Percentiles rank a stretch among this genome's conserved stretches.
phyloP scores from a whole-genome alignment of 2,329 filamentous ascomycete genomes.

The Pleomassaria siparia region DNA sequence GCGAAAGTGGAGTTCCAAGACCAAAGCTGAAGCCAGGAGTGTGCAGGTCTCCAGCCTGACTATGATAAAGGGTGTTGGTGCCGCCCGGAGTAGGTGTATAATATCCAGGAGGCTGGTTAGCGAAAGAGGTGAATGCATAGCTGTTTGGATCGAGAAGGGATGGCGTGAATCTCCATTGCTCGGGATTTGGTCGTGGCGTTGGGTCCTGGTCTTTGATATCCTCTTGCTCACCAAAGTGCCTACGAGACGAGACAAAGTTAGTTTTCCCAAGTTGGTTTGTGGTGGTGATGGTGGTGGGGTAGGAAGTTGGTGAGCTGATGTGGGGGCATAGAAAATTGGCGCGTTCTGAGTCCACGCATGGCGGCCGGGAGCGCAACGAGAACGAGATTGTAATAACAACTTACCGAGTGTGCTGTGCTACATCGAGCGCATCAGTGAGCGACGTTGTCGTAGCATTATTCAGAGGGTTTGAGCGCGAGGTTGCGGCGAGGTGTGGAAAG shows the following conservation, averaged over 20 bases:
- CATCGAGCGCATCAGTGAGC: constrained; percentile 50
- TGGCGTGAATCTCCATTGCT: constrained; percentile 85
- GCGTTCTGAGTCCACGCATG: constrained; percentile 15
- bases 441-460: constrained; percentile 47
- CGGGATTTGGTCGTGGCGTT: constrained; percentile 76
- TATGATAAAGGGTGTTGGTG: constrained; percentile 77
- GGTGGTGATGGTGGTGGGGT: neutral
- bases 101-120: constrained; percentile 77
- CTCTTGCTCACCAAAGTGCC: constrained; percentile 49
- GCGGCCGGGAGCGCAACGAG: constrained; percentile 11
- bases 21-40: constrained; percentile 75
- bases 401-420: constrained; percentile 49
- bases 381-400: constrained; percentile 21
- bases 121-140: constrained; percentile 76
- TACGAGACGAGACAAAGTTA: constrained; percentile 25
- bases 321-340: constrained; percentile 5
- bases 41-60: constrained; percentile 82
- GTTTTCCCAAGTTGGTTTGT: neutral
- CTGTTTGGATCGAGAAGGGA: constrained; percentile 85
- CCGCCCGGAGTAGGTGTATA: constrained; percentile 87
- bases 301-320: neutral
- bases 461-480: constrained; percentile 47
- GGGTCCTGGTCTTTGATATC: constrained; percentile 76
- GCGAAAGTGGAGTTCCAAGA: constrained; percentile 78
- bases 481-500: constrained; percentile 68